Evolutionary conservation across 352 stramenopile genomes (phyloP), one percentile per base, ranked within the genome.

Genomic region (Globisporangium nodosum): DNA sequence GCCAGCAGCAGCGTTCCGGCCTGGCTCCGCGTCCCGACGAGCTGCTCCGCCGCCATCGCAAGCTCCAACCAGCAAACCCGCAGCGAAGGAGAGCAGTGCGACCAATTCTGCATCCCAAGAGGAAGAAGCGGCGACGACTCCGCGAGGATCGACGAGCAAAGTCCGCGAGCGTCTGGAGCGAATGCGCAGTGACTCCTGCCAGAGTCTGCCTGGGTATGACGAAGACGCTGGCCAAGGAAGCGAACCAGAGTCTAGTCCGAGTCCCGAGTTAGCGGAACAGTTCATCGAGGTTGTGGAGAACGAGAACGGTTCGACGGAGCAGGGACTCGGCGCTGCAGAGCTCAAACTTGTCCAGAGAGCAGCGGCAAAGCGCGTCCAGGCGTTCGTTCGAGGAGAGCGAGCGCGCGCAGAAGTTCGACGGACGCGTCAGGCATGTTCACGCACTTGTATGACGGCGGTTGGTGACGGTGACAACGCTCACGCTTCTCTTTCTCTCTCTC

Each of bases 81-180:
- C 4, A 7, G 16, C 31, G n/a, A 49, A 30, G 20, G 9, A 2
- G 13, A 18, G 3, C 12, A 30, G 45, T 24, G 21, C 45, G 9
- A 27, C 4, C 45, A 49, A 0, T 21, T 46, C 40, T 46, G 16
- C n/a, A 18, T 5, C 45, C 1, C 6, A 13, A 24, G n/a, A 48
- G 1, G 55, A 60, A 5, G 39, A 52, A 21, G 8, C 18, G 0
- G 24, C 30, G 15, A n/a, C 31, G 18, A 66, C 60, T 0, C 56
- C 53, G 16, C 51, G 60, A 24, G 63, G 60, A 3, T 60, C 56
- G 8, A 64, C 60, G 24, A 68, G 63, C 61, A 76, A 76, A 52
- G 27, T 76, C 7, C 65, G 69, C 15, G 62, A 73, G 42, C 69
- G 69, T 0, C 60, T 76, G 7, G 69, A 76, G 50, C 63, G 69